Percentiles rank a stretch among this genome's conserved stretches.
Evolutionary conservation across 2,329 filamentous ascomycete species (phyloP).

Genomic region (Didymella pomorum): DNA sequence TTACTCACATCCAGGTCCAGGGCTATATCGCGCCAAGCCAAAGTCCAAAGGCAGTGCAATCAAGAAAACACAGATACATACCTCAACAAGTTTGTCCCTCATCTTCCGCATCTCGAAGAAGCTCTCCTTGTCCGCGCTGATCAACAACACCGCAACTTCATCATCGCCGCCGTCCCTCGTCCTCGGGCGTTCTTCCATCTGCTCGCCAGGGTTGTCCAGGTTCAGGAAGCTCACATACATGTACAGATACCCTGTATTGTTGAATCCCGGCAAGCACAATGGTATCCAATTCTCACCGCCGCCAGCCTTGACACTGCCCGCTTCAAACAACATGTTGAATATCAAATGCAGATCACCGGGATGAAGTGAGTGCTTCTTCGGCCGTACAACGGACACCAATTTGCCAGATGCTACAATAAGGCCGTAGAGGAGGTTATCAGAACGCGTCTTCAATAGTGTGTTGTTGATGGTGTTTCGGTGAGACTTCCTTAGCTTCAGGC

Average conservation of each 20-base stretch:
- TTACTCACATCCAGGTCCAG: background rate
- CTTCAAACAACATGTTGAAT: slow-evolving; percentile 99
- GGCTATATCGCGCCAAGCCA: background rate
- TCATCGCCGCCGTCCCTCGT: slow-evolving; percentile 63
- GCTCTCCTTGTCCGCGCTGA: slow-evolving; percentile 90
- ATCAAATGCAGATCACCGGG: slow-evolving; percentile 95
- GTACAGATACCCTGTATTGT: slow-evolving; percentile 94
- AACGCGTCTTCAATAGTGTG: slow-evolving; percentile 79
- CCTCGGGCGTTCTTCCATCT: slow-evolving; percentile 51
- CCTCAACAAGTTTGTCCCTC: slow-evolving; percentile 67
- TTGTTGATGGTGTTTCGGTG: slow-evolving; percentile 88
- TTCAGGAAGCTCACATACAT: slow-evolving; percentile 99
- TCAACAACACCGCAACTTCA: slow-evolving; percentile 86
- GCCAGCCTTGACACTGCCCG: slow-evolving; percentile 86
- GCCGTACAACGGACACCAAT: slow-evolving; percentile 92
- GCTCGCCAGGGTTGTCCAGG: slow-evolving; percentile 58
- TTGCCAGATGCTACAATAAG: slow-evolving; percentile 91
- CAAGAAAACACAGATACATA: slow-evolving; percentile 42
- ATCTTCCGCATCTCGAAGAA: slow-evolving; percentile 88
- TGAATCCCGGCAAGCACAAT: slow-evolving; percentile 93
- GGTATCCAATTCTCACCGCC: slow-evolving; percentile 99
- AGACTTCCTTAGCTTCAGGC: slow-evolving; percentile 87
- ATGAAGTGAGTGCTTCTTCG: slow-evolving; percentile 93
- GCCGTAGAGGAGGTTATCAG: slow-evolving; percentile 85
- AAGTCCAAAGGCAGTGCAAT: background rate